A percentile compares a stretch with the other conserved stretches of the same genome.
Conservation (phyloP, 106 monocot genomes). For the Dioscorea alata region DNA sequence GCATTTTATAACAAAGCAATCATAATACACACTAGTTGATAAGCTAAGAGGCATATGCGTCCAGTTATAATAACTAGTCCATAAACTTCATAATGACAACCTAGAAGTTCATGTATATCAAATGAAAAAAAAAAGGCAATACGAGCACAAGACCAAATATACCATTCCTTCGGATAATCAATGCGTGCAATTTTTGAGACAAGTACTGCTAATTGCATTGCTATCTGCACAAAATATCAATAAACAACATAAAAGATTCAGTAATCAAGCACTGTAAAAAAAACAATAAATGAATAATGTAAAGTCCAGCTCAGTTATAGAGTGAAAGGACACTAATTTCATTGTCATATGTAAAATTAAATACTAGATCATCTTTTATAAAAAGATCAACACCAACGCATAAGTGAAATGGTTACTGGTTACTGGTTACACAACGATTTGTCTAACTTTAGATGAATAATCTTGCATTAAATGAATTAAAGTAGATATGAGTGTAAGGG, state of each 20-base stretch:
- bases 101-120: no score
- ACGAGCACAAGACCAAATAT: constrained; percentile 1
- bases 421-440: no score
- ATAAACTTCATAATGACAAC: no score
- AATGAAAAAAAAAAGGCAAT: background rate
- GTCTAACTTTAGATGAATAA: no score
- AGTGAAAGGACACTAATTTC: background rate
- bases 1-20: no score
- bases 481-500: background rate
- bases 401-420: background rate
- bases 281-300: background rate
- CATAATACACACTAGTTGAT: no score
- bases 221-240: constrained; percentile 49
- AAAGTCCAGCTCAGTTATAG: background rate
- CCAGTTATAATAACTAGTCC: no score
- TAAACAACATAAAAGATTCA: background rate
- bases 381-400: background rate
- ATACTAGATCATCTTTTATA: background rate
- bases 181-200: constrained; percentile 93
- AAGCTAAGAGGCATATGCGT: no score
- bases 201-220: constrained; percentile 80
- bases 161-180: constrained; percentile 99
- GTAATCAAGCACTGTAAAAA: background rate
- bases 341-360: background rate
- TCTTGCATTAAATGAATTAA: background rate